Evolutionary conservation across 352 stramenopile species (phyloP).

Genomic region (Phytophthora sp.): DNA sequence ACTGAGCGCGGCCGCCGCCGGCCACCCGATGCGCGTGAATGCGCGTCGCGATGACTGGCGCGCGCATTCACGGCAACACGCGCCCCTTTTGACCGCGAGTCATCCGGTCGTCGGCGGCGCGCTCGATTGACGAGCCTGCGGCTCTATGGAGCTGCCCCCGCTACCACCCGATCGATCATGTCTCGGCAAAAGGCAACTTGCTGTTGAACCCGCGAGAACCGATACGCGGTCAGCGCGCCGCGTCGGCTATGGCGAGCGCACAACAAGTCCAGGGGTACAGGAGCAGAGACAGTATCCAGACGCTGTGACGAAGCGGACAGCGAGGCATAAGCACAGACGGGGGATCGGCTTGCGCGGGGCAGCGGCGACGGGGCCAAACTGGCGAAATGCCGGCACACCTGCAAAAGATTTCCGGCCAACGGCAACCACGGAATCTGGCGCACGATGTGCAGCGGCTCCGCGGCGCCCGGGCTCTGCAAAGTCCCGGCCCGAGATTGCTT

Average conservation of each 20-base stretch:
- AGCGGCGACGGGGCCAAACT: constrained; percentile 1
- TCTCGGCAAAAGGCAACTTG: constrained; percentile 19
- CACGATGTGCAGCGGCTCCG: constrained; percentile 28
- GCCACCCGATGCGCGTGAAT: constrained; percentile 19
- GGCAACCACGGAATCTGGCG: constrained; percentile 37
- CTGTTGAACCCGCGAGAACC: constrained; percentile 10
- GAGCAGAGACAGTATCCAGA: neutral
- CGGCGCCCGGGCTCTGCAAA: constrained; percentile 7
- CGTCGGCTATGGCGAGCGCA: neutral
- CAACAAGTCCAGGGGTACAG: constrained; percentile 2
- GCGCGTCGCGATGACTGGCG: neutral
- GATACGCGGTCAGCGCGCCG: neutral
- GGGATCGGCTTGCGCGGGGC: neutral
- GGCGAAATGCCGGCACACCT: constrained; percentile 25
- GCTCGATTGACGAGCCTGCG: constrained; percentile 17
- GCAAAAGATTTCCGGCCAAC: constrained; percentile 31
- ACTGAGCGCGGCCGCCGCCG: neutral
- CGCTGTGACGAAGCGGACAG: neutral
- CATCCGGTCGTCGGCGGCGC: constrained; percentile 7
- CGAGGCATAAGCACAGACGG: constrained; percentile 5
- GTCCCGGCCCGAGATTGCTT: constrained; percentile 20
- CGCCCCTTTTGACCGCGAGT: constrained; percentile 7
- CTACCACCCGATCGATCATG: constrained; percentile 29
- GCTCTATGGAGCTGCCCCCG: constrained; percentile 19
- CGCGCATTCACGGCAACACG: constrained; percentile 21